Base-by-base conservation (phyloP, 768 basidiomycete genomes). In the Terana coerulea region DNA sequence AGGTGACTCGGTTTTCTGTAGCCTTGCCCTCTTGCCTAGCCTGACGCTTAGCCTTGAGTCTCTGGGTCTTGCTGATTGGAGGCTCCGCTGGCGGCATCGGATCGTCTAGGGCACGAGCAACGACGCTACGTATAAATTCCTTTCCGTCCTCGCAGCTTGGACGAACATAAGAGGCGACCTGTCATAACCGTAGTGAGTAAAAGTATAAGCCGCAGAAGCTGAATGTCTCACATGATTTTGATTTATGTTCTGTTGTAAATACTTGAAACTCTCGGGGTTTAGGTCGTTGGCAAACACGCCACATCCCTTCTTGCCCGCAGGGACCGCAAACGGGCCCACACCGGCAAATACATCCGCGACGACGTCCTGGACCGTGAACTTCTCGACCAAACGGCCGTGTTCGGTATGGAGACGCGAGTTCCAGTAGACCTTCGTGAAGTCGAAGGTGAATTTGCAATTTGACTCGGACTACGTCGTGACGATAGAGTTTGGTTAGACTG, bases 361-460 rank as follows among this genome's bases (percentile, higher is more conserved):
- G 17, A 98, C 80, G 47, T 92, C 91, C 22, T 83, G 76, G 0
- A 84, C 80, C 24, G 76, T 65, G 69, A 98, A 95, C 30, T 75
- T 58, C 15, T 77, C 65, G 35, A 98, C 88, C 14, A 99, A 75
- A 2, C 95, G 85, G 24, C 84, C 81, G 63, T 99, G 97, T 64
- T 99, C 97, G 3, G 84, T 83, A 51, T 92, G 88, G 30, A 99
- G 72, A 31, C 97, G 84, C 14, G 95, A 95, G 72, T 99, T 99
- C 95, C 95, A 99, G 69, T 99, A 99, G 11, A 98, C 97, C 63
- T 84, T 76, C 5, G 88, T 84, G 64, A 98, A 99, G 66, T 99
- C 94, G 61, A 99, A 98, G 1, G 78, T 85, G 69, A 98, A 98
- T 28, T 73, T 75, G 66, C 94, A 98, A 59, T 83, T 79, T 7